Conservation (phyloP, 2,329 filamentous ascomycete genomes). For the Fusarium subtropicale region DNA sequence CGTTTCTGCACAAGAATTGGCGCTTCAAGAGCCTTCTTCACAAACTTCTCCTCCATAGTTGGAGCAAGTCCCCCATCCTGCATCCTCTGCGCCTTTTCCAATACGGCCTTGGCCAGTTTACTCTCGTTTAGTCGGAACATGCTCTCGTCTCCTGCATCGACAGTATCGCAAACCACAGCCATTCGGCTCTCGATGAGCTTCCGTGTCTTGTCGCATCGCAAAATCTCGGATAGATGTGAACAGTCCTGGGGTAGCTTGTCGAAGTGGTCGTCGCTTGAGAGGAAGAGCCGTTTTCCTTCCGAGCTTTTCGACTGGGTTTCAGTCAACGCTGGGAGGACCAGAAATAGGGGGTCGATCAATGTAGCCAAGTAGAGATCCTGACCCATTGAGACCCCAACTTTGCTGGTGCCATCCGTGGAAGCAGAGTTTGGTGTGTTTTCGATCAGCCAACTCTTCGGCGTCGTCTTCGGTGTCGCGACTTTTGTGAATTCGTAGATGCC, state of each 20-base stretch:
- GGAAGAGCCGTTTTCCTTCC: slow-evolving; percentile 71
- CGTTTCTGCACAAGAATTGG: slow-evolving; percentile 78
- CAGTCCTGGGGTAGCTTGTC: slow-evolving; percentile 68
- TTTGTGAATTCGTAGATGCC: slow-evolving; percentile 75
- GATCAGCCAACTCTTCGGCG: slow-evolving; percentile 72
- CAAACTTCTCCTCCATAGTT: slow-evolving; percentile 88
- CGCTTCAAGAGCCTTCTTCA: slow-evolving; percentile 78
- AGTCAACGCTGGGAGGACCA: slow-evolving; percentile 79
- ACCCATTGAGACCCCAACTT: slow-evolving; percentile 64
- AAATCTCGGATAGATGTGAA: slow-evolving; percentile 68
- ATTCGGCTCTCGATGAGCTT: slow-evolving; percentile 73
- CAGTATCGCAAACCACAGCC: slow-evolving; percentile 79
- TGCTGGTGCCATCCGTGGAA: slow-evolving; percentile 22
- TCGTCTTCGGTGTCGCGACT: slow-evolving; percentile 63
- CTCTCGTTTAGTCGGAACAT: slow-evolving; percentile 84
- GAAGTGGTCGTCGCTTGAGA: slow-evolving; percentile 77
- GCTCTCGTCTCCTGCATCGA: slow-evolving; percentile 83
- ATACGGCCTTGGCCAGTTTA: slow-evolving; percentile 74
- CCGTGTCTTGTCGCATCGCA: slow-evolving; percentile 62
- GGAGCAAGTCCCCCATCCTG: slow-evolving; percentile 73
- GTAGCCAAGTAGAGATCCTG: slow-evolving; percentile 88
- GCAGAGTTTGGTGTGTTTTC: slow-evolving; percentile 48
- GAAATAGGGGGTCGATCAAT: slow-evolving; percentile 83
- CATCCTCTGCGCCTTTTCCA: slow-evolving; percentile 79
- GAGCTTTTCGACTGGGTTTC: slow-evolving; percentile 57